Evolutionary conservation across 2,329 filamentous ascomycete genomes (phyloP), one percentile per base, ranked within the genome.

Genomic region (Paracoccidioides lutzii): DNA sequence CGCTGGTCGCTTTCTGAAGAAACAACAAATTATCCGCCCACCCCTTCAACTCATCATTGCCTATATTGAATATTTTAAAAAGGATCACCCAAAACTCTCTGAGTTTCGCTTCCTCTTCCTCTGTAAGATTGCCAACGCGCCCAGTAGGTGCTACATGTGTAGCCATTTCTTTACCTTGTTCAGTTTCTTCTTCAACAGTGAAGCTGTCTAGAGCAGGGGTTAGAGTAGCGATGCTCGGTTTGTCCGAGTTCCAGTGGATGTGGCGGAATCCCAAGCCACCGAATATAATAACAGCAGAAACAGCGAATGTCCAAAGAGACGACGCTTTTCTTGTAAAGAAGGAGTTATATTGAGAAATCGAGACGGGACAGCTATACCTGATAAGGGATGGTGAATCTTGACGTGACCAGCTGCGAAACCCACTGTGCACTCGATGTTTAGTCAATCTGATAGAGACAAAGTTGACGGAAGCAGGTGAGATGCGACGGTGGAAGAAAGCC

Each of bases 31-130:
- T 15, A 35, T 46, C 22, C 32, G 32, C 5, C 50, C 7, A 42
- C 9, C 41, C 40, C 22, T 35, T 55, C 60, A 58, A 60, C 62
- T 67, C 55, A 90, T 33, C 78, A 33, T 85, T 87, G 67, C 87
- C 90, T 46, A 95, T 77, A 59, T 86, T 84, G 61, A 94, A 79
- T 42, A 89, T 78, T 54, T 86, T 84, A 60, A 94, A 78, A 40
- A 89, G 78, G 54, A 83, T 76, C 12, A 79, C 72, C 93, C 93
- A 98, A 62, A 97, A 80, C 70, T 94, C 86, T 65, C 85, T 87
- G 57, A 98, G 76, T 74, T 94, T 96, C 60, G 81, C 80, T 65
- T 95, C 88, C 73, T 98, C 84, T 59, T 96, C 90, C 3, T 82
- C 71, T n/a, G 90, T 96, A 57, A 98, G 78, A 63, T 88, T 95